Evolutionary conservation across 192 early-diverging fungal genomes (phyloP), one percentile per base, ranked within the genome.

Genomic region (Glomus cerebriforme): DNA sequence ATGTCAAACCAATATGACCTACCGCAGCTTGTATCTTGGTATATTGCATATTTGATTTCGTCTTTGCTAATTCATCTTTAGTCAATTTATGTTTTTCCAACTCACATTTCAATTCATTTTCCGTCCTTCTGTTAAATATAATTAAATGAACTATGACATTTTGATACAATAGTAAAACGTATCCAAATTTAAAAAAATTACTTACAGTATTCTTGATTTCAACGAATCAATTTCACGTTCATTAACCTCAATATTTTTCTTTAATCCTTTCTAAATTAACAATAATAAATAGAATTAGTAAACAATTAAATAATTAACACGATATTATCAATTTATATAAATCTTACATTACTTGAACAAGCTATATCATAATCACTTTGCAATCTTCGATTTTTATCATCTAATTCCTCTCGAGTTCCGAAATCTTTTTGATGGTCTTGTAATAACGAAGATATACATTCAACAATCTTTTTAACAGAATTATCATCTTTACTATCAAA

Each of bases 361-460:
- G 68, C 7, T 24, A 67, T 49, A 29, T 79, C 77, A 45, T 76
- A 49, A 60, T 82, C 81, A 19, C 73, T 82, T 58, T 76, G 77
- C 13, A 68, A 47, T 27, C 31, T 43, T 64, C 68, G 54, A 83
- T 82, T 3, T 77, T 79, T 32, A 79, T 79, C 29, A 64, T 54
- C 9, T 32, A 82, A 19, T 13, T 81, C 79, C 7, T 81, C 66
- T 31, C 75, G 74, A 54, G 3, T 17, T 54, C 19, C 49, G 22
- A 19, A 54, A 19, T 17, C 49, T 22, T 58, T 82, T 97, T 70
- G 97, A 96, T 24, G 95, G 92, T 26, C 95, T 97, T 85, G 92
- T 98, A 29, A 95, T 54, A 54, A 54, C 7, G 49, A 22, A 54
- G 22, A 5, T 22, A 54, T 0, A 54, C 49, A 54, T 22, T 54